phyloP scores from a whole-genome alignment of 495 filamentous ascomycete species.

The Chaetomium tenue region DNA sequence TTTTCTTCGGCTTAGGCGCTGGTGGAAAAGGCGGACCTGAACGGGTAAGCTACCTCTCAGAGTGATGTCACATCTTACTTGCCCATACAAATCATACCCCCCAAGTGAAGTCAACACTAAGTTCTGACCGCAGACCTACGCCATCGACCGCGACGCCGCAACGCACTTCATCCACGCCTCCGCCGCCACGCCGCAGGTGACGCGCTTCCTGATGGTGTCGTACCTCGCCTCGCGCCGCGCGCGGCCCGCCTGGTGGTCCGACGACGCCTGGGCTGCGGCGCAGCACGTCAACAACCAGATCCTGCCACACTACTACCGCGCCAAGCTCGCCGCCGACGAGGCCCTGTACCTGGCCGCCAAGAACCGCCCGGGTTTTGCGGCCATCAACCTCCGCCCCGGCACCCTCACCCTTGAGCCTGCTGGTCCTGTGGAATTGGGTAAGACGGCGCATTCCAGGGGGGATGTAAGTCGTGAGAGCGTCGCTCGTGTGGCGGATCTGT shows the following conservation, averaged over 20 bases:
- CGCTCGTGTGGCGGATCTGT: constrained; percentile 61
- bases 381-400: constrained; percentile 69
- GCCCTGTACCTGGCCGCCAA: constrained; percentile 58
- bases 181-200: constrained; percentile 56
- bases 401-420: constrained; percentile 59
- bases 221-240: constrained; percentile 59
- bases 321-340: constrained; percentile 75
- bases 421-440: constrained; percentile 64
- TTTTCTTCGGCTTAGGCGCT: constrained; percentile 49
- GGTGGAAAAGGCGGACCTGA: constrained; percentile 71
- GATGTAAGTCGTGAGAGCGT: constrained; percentile 65
- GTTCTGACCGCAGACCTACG: constrained; percentile 35
- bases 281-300: constrained; percentile 53
- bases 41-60: constrained; percentile 35
- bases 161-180: constrained; percentile 68
- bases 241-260: constrained; percentile 66
- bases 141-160: constrained; percentile 66
- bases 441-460: constrained; percentile 51
- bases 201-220: constrained; percentile 73
- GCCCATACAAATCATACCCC: too few relatives aligned
- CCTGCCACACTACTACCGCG: constrained; percentile 65
- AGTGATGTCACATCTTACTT: neutral
- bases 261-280: constrained; percentile 54
- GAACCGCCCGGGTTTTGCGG: constrained; percentile 50
- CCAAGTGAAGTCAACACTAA: neutral